These are phyloP conservation scores for Xylaria grammica DNA, from an alignment of 495 filamentous ascomycete genomes.

Conservation along the genomic window DNA sequence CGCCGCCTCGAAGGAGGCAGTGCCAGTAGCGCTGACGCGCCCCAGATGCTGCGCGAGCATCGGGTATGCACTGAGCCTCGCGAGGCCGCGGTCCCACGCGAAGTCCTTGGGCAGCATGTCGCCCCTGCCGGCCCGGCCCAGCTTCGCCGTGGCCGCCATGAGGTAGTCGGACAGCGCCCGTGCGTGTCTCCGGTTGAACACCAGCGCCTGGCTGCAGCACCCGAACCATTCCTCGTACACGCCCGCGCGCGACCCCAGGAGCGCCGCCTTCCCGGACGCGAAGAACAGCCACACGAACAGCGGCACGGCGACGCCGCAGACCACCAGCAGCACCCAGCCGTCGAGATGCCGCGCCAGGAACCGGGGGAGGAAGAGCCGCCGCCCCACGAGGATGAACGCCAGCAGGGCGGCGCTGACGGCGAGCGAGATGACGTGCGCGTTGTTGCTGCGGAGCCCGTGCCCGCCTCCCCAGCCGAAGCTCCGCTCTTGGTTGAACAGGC, in stretches of 20 bases:
- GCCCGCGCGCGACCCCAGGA: conserved; percentile 46
- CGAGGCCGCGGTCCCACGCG: conserved; percentile 36
- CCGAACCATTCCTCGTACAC: conserved; percentile 47
- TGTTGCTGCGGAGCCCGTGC: conserved; percentile 44
- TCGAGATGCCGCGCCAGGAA: conserved; percentile 38
- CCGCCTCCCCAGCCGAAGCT: conserved; percentile 43
- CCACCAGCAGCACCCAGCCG: conserved; percentile 41
- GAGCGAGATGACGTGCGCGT: conserved; percentile 46
- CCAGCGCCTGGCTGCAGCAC: conserved; percentile 54
- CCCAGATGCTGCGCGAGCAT: conserved; percentile 39
- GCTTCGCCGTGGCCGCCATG: conserved; percentile 24
- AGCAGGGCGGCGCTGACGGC: conserved; percentile 28
- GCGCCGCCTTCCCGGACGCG: conserved; percentile 52
- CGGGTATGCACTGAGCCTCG: conserved; percentile 39
- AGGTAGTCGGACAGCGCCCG: conserved; percentile 35
- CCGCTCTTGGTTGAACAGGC: conserved; percentile 56
- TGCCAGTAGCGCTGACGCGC: conserved; percentile 36
- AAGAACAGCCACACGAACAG: conserved; percentile 47
- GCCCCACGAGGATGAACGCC: conserved; percentile 22
- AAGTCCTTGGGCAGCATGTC: conserved; percentile 41
- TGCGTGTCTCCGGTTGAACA: conserved; percentile 49
- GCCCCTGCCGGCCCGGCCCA: conserved; percentile 26
- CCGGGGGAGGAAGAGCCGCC: conserved; percentile 28
- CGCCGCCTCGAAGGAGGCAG: conserved; percentile 35
- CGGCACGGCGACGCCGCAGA: conserved; percentile 44